These are phyloP conservation scores for Hirsutella minnesotensis DNA, from an alignment of 2,329 filamentous ascomycete genomes.

Conservation along the genomic window DNA sequence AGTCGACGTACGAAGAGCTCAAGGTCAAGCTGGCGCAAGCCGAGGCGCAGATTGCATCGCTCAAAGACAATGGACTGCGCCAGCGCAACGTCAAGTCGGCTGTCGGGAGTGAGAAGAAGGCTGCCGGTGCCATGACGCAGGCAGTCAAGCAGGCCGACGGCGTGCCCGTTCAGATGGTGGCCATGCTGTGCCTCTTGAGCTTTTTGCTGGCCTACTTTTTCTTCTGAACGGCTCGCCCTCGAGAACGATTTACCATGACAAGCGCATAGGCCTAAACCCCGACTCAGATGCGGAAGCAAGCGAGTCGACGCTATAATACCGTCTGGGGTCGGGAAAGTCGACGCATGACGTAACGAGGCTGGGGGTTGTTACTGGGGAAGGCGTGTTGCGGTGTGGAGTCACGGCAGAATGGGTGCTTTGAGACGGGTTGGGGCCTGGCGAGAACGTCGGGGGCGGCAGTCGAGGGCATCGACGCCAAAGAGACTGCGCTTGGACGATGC, in stretches of 20 bases:
- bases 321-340: no score
- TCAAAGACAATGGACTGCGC: constrained; percentile 64
- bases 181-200: constrained; percentile 72
- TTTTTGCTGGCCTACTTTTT: constrained; percentile 94
- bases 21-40: constrained; percentile 65
- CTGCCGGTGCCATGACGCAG: constrained; percentile 37
- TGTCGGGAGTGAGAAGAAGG: constrained; percentile 37
- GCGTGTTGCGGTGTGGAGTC: no score
- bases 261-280: no score
- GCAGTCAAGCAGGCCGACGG: constrained; percentile 51
- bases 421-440: not conserved
- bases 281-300: no score
- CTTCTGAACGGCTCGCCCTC: constrained; percentile 45
- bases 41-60: constrained; percentile 56
- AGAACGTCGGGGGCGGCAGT: not conserved
- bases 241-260: no score
- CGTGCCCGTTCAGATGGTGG: constrained; percentile 77
- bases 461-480: no score
- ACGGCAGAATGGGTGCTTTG: not conserved
- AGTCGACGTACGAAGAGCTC: constrained; percentile 44
- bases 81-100: constrained; percentile 59
- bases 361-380: no score
- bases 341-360: not conserved
- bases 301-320: no score
- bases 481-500: not conserved